Conservation (phyloP, 2,329 filamentous ascomycete genomes). For the Corniculantispora saksenae region DNA sequence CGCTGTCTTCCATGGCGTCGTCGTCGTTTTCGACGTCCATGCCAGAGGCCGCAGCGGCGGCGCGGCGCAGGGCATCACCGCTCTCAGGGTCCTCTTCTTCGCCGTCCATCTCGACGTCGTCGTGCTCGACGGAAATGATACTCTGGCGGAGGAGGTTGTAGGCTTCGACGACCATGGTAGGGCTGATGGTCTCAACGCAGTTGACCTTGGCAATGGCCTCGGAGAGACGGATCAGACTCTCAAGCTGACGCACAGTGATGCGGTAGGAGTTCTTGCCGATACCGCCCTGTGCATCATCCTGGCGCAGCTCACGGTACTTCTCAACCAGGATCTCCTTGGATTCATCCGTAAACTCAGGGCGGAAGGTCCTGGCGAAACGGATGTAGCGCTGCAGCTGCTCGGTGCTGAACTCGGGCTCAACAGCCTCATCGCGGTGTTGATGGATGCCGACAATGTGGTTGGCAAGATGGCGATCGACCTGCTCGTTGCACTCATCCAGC, state of each 20-base stretch:
- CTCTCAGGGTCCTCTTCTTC: constrained; percentile 50
- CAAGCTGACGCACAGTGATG: constrained; percentile 94
- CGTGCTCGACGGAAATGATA: constrained; percentile 97
- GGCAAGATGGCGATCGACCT: constrained; percentile 85
- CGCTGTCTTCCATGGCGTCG: constrained; percentile 27
- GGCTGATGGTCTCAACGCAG: constrained; percentile 85
- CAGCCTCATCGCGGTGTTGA: constrained; percentile 86
- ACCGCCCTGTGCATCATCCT: constrained; percentile 91
- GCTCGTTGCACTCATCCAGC: constrained; percentile 93
- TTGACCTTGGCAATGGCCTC: constrained; percentile 99
- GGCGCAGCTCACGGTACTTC: constrained; percentile 92
- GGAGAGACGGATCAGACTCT: constrained; percentile 91
- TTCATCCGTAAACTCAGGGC: constrained; percentile 86
- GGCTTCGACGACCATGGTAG: constrained; percentile 85
- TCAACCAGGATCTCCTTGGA: constrained; percentile 83
- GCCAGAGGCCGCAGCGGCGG: constrained; percentile 42
- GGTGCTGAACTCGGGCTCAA: constrained; percentile 91
- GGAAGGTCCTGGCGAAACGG: constrained; percentile 91
- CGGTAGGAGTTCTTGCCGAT: constrained; percentile 94
- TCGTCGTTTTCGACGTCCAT: constrained; percentile 50
- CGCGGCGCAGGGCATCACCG: constrained; percentile 45
- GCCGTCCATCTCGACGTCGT: constrained; percentile 92
- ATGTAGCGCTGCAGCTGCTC: constrained; percentile 97
- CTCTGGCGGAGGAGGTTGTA: constrained; percentile 89
- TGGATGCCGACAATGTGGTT: constrained; percentile 95